These are phyloP conservation scores for Dactylellina cionopaga DNA, from an alignment of 2,329 filamentous ascomycete genomes.

Conservation along the genomic window DNA sequence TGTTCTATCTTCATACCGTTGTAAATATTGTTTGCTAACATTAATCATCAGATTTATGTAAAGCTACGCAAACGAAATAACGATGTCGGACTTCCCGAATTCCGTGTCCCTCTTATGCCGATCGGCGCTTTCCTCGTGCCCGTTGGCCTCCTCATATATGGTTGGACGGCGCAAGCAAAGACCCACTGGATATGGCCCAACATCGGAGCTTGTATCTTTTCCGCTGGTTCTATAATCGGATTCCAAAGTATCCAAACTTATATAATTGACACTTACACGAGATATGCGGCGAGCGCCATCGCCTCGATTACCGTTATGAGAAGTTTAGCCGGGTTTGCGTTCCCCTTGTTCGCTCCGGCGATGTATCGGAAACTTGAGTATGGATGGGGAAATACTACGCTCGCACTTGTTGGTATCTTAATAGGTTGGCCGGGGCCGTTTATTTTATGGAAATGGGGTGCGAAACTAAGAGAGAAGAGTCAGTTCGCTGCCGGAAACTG, in stretches of 20 bases:
- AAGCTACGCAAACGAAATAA: conserved; percentile 58
- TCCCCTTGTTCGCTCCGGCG: conserved; percentile 70
- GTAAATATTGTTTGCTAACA: conserved; percentile 47
- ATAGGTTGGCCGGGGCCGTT: conserved; percentile 43
- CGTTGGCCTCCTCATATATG: conserved; percentile 68
- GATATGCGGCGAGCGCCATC: conserved; percentile 65
- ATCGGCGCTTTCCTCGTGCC: conserved; percentile 67
- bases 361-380: conserved; percentile 63
- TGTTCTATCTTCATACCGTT: conserved; percentile 57
- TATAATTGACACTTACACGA: conserved; percentile 68
- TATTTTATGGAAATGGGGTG: conserved; percentile 48
- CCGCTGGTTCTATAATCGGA: conserved; percentile 67
- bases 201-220: conserved; percentile 68
- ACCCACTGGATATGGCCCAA: conserved; percentile 71
- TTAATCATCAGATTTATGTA: conserved; percentile 58
- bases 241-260: conserved; percentile 72
- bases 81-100: conserved; percentile 62
- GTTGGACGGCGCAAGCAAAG: conserved; percentile 67
- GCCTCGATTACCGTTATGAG: conserved; percentile 68
- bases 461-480: conserved; percentile 43
- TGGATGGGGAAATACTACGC: conserved; percentile 66
- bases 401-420: conserved; percentile 63
- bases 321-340: conserved; percentile 68
- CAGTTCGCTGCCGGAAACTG: conserved; percentile 40
- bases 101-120: conserved; percentile 68